Evolutionary conservation across 2,329 filamentous ascomycete species (phyloP), one percentile per base, ranked within the genome.

Genomic region (Exophiala dermatitidis): DNA sequence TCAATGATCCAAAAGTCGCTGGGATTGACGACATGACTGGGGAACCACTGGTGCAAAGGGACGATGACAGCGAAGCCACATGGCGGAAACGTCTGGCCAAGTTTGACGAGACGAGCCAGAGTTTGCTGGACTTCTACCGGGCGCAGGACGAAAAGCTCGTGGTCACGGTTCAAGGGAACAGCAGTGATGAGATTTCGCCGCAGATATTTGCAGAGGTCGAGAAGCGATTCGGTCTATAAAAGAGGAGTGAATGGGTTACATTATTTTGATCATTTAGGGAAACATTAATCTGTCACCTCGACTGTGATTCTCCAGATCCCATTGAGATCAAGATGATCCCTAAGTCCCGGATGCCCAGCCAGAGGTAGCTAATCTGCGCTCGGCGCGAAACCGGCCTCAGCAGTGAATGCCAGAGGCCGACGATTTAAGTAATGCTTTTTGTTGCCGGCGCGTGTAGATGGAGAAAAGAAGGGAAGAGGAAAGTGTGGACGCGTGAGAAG

Each of bases 161-260:
- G 36, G 89, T 87, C 81, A 88, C 88, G 57, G 89, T 96, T 3
- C 77, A 88, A 62, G 93, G 93, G 26, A 82, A 90, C 71, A 91
- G 83, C 68, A 95, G 90, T 66, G 88, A 98, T 66, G 93, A 97
- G 72, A 98, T 98, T 63, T 90, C 80, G 50, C 93, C 93, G n/a
- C 84, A 90, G 74, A 76, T 98, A 30, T 87, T 89, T 65, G 72
- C 76, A 5, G 90, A 95, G 71, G 88, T 98, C 68, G 84, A 88
- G 72, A 81, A 75, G 66, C 79, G 86, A 52, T 97, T 97, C 71
- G 76, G 69, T 48, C 45, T 46, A 52, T 57, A 46, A 54, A 31
- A 34, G 26, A 49, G 19, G 48, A 47, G 30, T 42, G 32, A 36
- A 33, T 19, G 19, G 19, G 19, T 19, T 19, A 48, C 40, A 38